Conservation (phyloP, 495 filamentous ascomycete genomes). For the Hyphodiscus hymeniophilus region DNA sequence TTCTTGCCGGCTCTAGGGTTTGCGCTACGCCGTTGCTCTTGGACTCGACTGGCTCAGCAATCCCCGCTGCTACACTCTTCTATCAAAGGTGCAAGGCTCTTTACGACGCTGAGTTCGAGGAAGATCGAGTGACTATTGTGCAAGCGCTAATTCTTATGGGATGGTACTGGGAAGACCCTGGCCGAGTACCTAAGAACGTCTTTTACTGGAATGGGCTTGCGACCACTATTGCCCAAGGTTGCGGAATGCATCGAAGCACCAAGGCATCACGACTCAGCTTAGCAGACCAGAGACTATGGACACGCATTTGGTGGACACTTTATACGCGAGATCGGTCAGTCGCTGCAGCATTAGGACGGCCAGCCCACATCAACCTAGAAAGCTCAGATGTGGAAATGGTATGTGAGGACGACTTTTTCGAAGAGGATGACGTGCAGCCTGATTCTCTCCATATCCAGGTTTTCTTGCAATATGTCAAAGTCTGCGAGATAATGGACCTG, state of each 20-base stretch:
- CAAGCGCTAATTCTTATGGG: slow-evolving; percentile 8
- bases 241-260: slow-evolving; percentile 8
- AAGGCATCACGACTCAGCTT: not conserved
- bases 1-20: slow-evolving; percentile 3
- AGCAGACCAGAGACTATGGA: slow-evolving; percentile 7
- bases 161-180: slow-evolving; percentile 7
- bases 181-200: slow-evolving; percentile 1
- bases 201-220: slow-evolving; percentile 14
- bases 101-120: slow-evolving; percentile 8
- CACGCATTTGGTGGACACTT: slow-evolving; percentile 12
- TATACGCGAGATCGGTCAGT: slow-evolving; percentile 6
- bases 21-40: not conserved
- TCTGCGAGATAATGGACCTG: slow-evolving; percentile 6
- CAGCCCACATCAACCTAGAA: not conserved
- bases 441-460: slow-evolving; percentile 1
- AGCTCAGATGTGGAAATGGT: slow-evolving; percentile 9
- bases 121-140: slow-evolving; percentile 5
- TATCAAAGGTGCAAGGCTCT: slow-evolving; percentile 8
- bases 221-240: slow-evolving; percentile 4
- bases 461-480: slow-evolving; percentile 9
- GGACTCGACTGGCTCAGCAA: slow-evolving; percentile 1
- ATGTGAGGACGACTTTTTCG: slow-evolving; percentile 7
- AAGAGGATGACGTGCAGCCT: not conserved
- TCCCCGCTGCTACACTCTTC: not conserved
- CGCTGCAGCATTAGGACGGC: slow-evolving; percentile 3